Percentiles rank a stretch among this genome's conserved stretches.
Conservation (phyloP, 148 eudicot species). For the Fagopyrum esculentum region DNA sequence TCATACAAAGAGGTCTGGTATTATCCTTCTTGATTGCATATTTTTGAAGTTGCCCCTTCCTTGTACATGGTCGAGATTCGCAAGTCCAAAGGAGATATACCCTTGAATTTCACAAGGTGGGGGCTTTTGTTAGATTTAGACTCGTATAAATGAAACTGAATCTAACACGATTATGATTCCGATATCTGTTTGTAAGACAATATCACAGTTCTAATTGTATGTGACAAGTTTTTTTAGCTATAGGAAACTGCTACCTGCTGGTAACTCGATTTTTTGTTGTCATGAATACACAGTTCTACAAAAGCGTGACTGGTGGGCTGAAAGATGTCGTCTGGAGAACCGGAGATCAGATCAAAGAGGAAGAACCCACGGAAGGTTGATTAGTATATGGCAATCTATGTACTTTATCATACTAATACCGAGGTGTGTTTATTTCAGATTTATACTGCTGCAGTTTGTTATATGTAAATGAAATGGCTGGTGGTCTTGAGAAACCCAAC, state of each 20-base stretch:
- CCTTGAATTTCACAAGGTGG: conserved; percentile 89
- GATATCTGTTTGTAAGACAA: neutral
- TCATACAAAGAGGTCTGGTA: neutral
- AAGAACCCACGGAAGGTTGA: conserved; percentile 12
- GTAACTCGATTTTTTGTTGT: neutral
- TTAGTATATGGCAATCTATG: neutral
- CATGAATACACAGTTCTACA: conserved; percentile 62
- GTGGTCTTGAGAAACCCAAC: no score
- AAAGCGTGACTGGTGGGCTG: conserved; percentile 72
- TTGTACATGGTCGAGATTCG: conserved; percentile 85
- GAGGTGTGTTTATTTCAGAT: neutral
- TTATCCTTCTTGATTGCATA: conserved; percentile 26
- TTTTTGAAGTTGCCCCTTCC: conserved; percentile 95
- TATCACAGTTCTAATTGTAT: neutral
- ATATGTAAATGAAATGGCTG: neutral
- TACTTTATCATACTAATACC: neutral
- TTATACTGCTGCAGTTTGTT: neutral
- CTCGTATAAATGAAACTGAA: neutral
- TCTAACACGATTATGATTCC: neutral
- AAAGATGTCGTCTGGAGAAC: conserved; percentile 86
- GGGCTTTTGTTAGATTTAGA: neutral
- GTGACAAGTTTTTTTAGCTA: neutral
- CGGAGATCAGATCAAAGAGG: conserved; percentile 62
- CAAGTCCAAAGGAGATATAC: conserved; percentile 85
- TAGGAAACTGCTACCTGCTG: neutral